Conservation (phyloP, 331 rosid species). For the Phaseolus coccineus region DNA sequence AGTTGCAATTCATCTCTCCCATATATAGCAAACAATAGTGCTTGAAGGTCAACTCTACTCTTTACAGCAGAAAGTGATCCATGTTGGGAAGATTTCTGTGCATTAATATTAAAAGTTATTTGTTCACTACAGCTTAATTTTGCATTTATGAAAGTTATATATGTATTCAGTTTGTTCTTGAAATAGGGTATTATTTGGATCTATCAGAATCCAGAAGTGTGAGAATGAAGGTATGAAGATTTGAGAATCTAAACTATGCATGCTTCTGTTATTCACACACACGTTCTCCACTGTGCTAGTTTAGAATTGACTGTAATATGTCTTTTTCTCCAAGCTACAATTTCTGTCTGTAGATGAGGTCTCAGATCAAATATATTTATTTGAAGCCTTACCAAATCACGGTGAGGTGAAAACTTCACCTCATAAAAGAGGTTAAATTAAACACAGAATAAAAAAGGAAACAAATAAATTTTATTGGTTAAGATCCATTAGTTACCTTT, state of each 20-base stretch:
- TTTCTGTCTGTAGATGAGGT: background rate
- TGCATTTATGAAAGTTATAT: background rate
- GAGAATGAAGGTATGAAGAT: background rate
- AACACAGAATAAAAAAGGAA: background rate
- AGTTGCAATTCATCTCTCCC: background rate
- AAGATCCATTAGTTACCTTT: background rate
- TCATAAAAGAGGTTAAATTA: no score
- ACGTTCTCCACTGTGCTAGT: background rate
- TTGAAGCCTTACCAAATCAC: no score
- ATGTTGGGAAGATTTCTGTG: background rate
- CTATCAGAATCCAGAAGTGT: background rate
- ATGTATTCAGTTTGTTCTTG: background rate
- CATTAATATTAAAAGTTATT: constrained; percentile 8
- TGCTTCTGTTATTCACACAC: background rate
- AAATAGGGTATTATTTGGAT: background rate
- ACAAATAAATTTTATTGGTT: background rate
- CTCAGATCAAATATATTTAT: no score
- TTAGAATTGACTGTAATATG: background rate
- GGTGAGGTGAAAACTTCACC: no score
- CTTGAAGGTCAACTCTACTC: constrained; percentile 21
- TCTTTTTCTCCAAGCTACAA: background rate
- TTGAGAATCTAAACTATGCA: background rate
- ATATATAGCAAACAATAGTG: background rate
- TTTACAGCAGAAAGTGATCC: background rate
- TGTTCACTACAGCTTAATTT: background rate